These are phyloP conservation scores for Tieghemostelium lacteum DNA, from an alignment of 78 protist species.

Conservation along the genomic window DNA sequence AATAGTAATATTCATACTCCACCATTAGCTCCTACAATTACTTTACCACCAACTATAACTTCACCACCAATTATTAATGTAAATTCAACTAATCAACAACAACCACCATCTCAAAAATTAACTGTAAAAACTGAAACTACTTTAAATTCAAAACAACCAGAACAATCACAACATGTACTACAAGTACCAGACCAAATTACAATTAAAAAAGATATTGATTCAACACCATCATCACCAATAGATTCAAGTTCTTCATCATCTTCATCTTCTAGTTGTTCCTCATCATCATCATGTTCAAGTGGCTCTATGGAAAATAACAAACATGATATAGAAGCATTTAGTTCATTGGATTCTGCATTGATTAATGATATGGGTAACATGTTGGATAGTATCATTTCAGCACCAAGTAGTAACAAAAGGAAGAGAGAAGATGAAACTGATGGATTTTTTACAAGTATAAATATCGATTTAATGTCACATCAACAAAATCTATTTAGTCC, in stretches of 20 bases:
- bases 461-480: not conserved
- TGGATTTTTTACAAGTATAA: slow-evolving; percentile 2
- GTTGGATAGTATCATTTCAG: no score
- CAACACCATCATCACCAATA: slow-evolving; percentile 6
- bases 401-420: slow-evolving; percentile 28
- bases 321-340: not conserved
- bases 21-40: not conserved
- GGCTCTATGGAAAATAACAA: not conserved
- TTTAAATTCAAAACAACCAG: not conserved
- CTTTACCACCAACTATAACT: not conserved
- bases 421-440: slow-evolving; percentile 8
- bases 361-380: slow-evolving; percentile 18
- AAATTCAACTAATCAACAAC: not conserved
- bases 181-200: not conserved
- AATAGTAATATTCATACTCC: not conserved
- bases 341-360: slow-evolving; percentile 8
- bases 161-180: not conserved
- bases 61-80: not conserved
- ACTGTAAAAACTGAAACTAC: not conserved
- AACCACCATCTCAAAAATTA: not conserved
- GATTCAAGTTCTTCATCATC: not conserved
- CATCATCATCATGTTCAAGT: not conserved
- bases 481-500: slow-evolving; percentile 41
- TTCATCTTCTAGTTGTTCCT: not conserved
- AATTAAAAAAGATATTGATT: not conserved